phyloP scores from a whole-genome alignment of 2,329 filamentous ascomycete genomes.

The Verticillium isaacii region DNA sequence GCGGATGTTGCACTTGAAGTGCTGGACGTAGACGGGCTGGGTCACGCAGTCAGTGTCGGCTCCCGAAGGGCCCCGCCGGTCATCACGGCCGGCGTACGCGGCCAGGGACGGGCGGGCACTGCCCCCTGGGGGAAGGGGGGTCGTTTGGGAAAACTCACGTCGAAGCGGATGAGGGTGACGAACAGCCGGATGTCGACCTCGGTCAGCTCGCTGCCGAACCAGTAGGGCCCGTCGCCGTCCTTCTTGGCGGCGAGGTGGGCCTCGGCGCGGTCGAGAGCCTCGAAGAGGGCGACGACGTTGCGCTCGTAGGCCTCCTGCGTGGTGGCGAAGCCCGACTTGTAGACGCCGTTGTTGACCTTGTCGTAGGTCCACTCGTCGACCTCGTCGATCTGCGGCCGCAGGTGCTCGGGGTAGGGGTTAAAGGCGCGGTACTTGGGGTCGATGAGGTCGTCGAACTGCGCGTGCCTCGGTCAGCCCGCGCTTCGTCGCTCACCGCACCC shows the following conservation, averaged over 20 bases:
- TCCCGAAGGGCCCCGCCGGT: not conserved
- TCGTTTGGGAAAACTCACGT: slow-evolving; percentile 30
- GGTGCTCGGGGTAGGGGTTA: slow-evolving; percentile 61
- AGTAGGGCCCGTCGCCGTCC: slow-evolving; percentile 54
- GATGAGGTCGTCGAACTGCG: slow-evolving; percentile 62
- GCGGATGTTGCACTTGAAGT: slow-evolving; percentile 82
- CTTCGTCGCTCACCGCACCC: no score
- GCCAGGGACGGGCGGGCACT: not conserved
- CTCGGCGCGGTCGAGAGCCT: slow-evolving; percentile 72
- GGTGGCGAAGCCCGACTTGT: slow-evolving; percentile 78
- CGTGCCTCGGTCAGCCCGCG: no score
- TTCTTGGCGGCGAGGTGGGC: slow-evolving; percentile 50
- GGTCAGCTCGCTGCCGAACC: slow-evolving; percentile 70
- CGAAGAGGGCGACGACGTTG: slow-evolving; percentile 67
- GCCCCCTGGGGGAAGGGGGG: not conserved
- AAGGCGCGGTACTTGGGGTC: slow-evolving; percentile 54
- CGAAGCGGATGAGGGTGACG: slow-evolving; percentile 70
- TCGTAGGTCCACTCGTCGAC: slow-evolving; percentile 79
- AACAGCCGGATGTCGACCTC: slow-evolving; percentile 76
- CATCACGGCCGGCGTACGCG: no score
- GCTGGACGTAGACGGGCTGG: slow-evolving; percentile 72
- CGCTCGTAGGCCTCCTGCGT: slow-evolving; percentile 78
- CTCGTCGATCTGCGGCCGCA: slow-evolving; percentile 68
- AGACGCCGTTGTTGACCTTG: slow-evolving; percentile 66
- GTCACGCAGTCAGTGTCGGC: not conserved